These are phyloP conservation scores for Lactifluus pinguis DNA, from an alignment of 768 basidiomycete genomes.

Conservation along the genomic window DNA sequence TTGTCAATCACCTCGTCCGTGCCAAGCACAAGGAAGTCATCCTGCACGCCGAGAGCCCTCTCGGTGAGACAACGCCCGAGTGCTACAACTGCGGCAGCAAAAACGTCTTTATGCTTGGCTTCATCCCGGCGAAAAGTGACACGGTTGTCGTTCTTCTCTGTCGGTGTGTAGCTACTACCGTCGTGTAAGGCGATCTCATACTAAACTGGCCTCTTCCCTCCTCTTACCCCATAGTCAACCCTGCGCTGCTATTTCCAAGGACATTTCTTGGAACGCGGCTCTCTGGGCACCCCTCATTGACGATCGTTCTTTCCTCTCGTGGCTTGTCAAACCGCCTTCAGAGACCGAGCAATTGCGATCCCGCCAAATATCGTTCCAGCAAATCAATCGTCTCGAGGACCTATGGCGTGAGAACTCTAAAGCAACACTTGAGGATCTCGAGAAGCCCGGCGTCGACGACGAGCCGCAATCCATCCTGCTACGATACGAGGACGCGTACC, in stretches of 20 bases:
- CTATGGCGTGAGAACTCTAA: slow-evolving; percentile 94
- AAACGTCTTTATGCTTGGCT: slow-evolving; percentile 99
- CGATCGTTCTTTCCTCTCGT: slow-evolving; percentile 96
- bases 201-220: background rate
- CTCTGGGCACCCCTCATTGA: slow-evolving; percentile 99
- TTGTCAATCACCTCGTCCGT: slow-evolving; percentile 97
- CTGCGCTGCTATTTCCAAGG: slow-evolving; percentile 92
- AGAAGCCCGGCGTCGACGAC: slow-evolving; percentile 96
- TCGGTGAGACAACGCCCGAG: slow-evolving; percentile 96
- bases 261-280: slow-evolving; percentile 97
- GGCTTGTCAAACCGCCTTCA: slow-evolving; percentile 95
- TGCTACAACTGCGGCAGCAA: slow-evolving; percentile 99
- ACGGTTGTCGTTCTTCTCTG: slow-evolving; percentile 97
- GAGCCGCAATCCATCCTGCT: slow-evolving; percentile 88
- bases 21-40: slow-evolving; percentile 99
- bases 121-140: slow-evolving; percentile 98
- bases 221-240: slow-evolving; percentile 60
- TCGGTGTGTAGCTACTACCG: slow-evolving; percentile 49
- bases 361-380: slow-evolving; percentile 92
- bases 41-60: slow-evolving; percentile 86
- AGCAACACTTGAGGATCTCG: slow-evolving; percentile 92
- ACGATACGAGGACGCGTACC: slow-evolving; percentile 97
- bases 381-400: slow-evolving; percentile 96
- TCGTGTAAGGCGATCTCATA: background rate
- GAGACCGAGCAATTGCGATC: slow-evolving; percentile 95